Base-by-base conservation (phyloP, 306 rosid genomes). In the Prunus campanulata region DNA sequence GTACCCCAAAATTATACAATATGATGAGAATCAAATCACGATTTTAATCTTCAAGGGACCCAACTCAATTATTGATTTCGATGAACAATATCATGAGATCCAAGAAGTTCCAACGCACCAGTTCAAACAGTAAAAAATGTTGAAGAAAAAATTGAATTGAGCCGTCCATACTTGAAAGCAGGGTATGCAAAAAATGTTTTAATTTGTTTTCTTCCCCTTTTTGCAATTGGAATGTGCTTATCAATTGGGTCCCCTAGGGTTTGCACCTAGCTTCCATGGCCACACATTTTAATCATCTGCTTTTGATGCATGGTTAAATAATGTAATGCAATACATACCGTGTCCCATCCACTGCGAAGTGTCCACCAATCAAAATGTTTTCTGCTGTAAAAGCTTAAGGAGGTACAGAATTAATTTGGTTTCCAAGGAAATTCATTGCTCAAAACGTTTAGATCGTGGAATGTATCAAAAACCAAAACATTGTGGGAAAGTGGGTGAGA, bases 251-350 rank as follows among this genome's bases (percentile, higher is more conserved):
- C 51, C 51, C 51, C 8, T 18, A 10, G n/a, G 60, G 62, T 22
- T 30, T 32, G 25, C 47, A 56, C n/a, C 54, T 72, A 8, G 48
- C 55, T 9, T 72, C 39, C 76, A 72, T 20, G 66, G 54, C 66
- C 55, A 72, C 77, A 25, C 59, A 19, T 25, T 71, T 52, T 29
- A 24, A n/a, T 48, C 3, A 8, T 14, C 12, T 16, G 19, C 13
- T 22, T 35, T 14, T 35, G n/a, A 71, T 71, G 51, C 35, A 22
- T 57, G 66, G 25, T 14, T 24, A 16, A 57, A 44, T 15, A 15
- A 24, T 39, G 24, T 72, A 11, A 24, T 39, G 24, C 57, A 11
- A 42, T 13, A 3, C 1, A 10, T 20, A 27, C 4, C 15, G 52
- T 19, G 30, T 6, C 19, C 24, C 14, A 6, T 42, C 65, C 22